These are phyloP conservation scores for Gossypium trilobum DNA, from an alignment of 441 rosid genomes.

Conservation along the genomic window DNA sequence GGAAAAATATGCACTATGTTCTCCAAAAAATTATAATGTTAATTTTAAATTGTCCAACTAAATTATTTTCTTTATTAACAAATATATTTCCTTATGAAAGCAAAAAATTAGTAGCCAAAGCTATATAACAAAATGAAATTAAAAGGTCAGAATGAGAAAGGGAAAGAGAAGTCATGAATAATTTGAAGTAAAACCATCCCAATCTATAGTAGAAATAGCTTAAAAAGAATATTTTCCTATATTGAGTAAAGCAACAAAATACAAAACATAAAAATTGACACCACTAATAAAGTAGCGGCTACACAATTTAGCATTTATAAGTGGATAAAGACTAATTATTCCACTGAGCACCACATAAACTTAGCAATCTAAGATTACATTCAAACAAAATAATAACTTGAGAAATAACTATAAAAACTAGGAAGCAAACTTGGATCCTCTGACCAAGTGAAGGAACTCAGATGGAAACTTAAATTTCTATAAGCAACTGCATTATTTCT, in stretches of 20 bases:
- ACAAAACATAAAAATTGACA: background rate
- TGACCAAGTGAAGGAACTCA: background rate
- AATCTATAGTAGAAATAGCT: background rate
- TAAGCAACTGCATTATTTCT: background rate
- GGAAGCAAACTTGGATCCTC: background rate
- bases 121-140: background rate
- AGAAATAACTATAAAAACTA: background rate
- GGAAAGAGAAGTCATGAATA: background rate
- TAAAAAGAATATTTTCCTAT: background rate
- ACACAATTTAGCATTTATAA: background rate
- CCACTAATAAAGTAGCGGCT: background rate
- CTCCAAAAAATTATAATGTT: background rate
- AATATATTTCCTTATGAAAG: background rate
- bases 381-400: background rate
- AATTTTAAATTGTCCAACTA: background rate
- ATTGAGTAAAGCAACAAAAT: background rate
- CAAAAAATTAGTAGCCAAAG: background rate
- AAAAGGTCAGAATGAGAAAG: background rate
- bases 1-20: background rate
- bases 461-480: background rate
- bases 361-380: background rate
- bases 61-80: background rate
- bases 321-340: background rate
- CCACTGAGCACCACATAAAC: background rate
- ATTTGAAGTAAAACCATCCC: slow-evolving; percentile 1